phyloP scores from a whole-genome alignment of 2,329 filamentous ascomycete genomes.

The Fusarium temperatum region DNA sequence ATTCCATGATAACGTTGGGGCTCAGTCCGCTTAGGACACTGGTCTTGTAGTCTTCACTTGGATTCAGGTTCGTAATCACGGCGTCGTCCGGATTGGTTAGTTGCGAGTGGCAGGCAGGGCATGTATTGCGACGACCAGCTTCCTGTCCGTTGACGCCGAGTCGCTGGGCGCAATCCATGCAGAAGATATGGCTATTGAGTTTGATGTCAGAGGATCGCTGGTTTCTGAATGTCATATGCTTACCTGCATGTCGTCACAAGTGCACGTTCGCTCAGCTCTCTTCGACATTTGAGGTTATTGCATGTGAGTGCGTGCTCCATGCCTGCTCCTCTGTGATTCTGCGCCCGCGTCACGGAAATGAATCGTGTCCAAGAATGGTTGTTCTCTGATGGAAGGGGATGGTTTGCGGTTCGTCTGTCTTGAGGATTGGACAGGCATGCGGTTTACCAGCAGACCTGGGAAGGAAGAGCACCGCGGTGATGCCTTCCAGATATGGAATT shows the following conservation, averaged over 20 bases:
- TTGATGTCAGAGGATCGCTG: neutral
- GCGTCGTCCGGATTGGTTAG: conserved; percentile 80
- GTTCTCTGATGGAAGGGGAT: neutral
- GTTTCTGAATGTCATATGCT: neutral
- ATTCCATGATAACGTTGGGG: conserved; percentile 86
- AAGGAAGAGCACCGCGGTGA: neutral
- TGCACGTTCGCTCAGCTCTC: conserved; percentile 73
- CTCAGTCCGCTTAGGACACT: conserved; percentile 84
- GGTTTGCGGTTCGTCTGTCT: too few relatives aligned
- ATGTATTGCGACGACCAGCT: conserved; percentile 56
- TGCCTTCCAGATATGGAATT: neutral
- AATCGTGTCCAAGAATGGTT: neutral
- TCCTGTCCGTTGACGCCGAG: conserved; percentile 65
- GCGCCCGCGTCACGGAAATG: neutral
- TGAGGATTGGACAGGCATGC: neutral
- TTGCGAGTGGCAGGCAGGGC: conserved; percentile 78
- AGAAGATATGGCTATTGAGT: conserved; percentile 80
- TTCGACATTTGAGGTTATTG: conserved; percentile 81
- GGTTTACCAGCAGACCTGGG: neutral
- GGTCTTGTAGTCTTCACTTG: conserved; percentile 89
- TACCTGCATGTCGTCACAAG: conserved; percentile 91
- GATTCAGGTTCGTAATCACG: conserved; percentile 75
- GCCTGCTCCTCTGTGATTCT: neutral
- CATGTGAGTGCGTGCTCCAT: conserved; percentile 84
- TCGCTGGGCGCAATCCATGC: conserved; percentile 74